Evolutionary conservation across 2,329 filamentous ascomycete species (phyloP).

Genomic region (Leptographium procerum): DNA sequence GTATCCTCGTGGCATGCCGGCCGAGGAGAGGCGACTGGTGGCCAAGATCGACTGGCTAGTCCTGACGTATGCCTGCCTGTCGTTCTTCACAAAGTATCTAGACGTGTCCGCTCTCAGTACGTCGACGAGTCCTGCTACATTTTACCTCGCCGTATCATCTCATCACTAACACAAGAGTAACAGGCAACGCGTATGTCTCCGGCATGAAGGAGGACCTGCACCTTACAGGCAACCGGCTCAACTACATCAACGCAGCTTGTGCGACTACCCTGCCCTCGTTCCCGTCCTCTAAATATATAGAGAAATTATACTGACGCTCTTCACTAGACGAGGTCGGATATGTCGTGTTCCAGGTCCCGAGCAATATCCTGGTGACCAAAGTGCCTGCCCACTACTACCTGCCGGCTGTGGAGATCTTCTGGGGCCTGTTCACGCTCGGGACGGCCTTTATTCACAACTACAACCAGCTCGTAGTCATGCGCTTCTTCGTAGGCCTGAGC

Average conservation of each 20-base stretch:
- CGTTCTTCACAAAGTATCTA: slow-evolving; percentile 34
- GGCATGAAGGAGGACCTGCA: slow-evolving; percentile 34
- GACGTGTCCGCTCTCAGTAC: slow-evolving; percentile 31
- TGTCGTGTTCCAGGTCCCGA: slow-evolving; percentile 30
- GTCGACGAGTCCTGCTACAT: background rate
- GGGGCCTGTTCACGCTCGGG: slow-evolving; percentile 5
- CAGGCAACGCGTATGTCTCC: slow-evolving; percentile 32
- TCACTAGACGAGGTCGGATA: slow-evolving; percentile 22
- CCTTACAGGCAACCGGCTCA: slow-evolving; percentile 27
- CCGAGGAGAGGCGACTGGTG: slow-evolving; percentile 31
- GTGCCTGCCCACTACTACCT: slow-evolving; percentile 4
- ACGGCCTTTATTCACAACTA: background rate
- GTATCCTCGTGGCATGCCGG: slow-evolving; percentile 28
- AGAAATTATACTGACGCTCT: background rate
- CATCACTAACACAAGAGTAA: background rate
- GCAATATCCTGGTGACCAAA: slow-evolving; percentile 28
- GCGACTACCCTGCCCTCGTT: background rate
- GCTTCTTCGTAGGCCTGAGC: slow-evolving; percentile 41
- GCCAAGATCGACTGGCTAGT: slow-evolving; percentile 39
- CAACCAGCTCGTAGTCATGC: slow-evolving; percentile 29
- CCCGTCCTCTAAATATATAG: accelerated
- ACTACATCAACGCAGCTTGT: slow-evolving; percentile 24
- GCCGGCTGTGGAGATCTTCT: slow-evolving; percentile 2
- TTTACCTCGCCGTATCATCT: background rate
- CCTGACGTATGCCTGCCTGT: slow-evolving; percentile 27